Evolutionary conservation across 352 stramenopile genomes (phyloP).

Genomic region (Phytopythium aichiense): DNA sequence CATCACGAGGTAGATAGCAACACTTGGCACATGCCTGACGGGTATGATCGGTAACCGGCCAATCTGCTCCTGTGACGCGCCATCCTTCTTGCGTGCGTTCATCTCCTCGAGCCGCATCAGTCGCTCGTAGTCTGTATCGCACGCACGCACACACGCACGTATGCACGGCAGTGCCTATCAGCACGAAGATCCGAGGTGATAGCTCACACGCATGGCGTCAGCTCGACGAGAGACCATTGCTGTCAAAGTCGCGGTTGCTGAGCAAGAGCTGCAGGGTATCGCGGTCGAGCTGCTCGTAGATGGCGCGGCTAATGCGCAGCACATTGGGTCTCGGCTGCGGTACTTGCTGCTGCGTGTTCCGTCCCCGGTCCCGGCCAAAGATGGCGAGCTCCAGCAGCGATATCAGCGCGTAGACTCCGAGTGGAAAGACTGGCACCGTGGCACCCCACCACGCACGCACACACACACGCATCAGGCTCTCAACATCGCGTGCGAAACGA

Average conservation of each 20-base stretch:
- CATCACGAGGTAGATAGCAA: not conserved
- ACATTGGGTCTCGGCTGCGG: conserved; percentile 21
- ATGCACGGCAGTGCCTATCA: too few species aligned
- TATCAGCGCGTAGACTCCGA: conserved; percentile 52
- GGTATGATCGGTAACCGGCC: conserved; percentile 49
- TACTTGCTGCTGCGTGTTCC: conserved; percentile 4
- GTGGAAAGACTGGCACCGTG: conserved; percentile 17
- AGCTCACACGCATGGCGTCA: not conserved
- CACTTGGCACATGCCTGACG: conserved; percentile 43
- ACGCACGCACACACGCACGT: too few species aligned
- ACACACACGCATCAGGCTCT: too few species aligned
- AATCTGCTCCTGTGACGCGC: conserved; percentile 53
- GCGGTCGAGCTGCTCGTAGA: conserved; percentile 66
- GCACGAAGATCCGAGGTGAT: too few species aligned
- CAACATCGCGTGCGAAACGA: too few species aligned
- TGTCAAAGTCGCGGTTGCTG: conserved; percentile 67
- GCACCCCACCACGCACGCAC: not conserved
- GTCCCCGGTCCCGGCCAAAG: conserved; percentile 21
- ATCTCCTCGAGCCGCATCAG: conserved; percentile 62
- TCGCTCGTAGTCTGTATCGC: conserved; percentile 53
- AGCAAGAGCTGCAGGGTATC: conserved; percentile 60
- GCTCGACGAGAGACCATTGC: conserved; percentile 21
- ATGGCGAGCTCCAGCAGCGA: conserved; percentile 36
- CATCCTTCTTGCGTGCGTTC: conserved; percentile 45
- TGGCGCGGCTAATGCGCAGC: conserved; percentile 54